Conservation (phyloP, 2,329 filamentous ascomycete genomes). For the Trichophyton verrucosum region DNA sequence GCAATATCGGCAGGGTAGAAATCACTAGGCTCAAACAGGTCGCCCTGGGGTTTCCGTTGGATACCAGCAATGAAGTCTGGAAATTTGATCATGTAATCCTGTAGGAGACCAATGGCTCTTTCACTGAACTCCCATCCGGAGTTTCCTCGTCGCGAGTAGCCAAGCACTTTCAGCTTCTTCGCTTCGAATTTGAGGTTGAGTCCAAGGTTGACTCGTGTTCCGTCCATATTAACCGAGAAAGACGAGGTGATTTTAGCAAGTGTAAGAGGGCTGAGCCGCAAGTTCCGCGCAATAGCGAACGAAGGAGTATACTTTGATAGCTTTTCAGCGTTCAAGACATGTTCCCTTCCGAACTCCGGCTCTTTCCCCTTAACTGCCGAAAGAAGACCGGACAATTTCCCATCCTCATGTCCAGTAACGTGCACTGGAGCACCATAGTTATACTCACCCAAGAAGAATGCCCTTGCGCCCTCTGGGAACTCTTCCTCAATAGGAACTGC, state of each 20-base stretch:
- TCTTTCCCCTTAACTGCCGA: constrained; percentile 60
- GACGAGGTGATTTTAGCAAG: constrained; percentile 94
- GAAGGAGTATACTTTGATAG: constrained; percentile 71
- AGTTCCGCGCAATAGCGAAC: constrained; percentile 70
- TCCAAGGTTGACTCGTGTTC: constrained; percentile 75
- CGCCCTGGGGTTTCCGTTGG: constrained; percentile 70
- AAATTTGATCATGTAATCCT: constrained; percentile 84
- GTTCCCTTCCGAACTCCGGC: constrained; percentile 63
- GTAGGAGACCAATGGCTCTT: constrained; percentile 66
- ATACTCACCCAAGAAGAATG: constrained; percentile 89
- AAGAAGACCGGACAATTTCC: constrained; percentile 70
- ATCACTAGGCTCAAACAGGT: constrained; percentile 71
- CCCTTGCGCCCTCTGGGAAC: constrained; percentile 68
- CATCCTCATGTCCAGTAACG: constrained; percentile 58
- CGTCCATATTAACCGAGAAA: constrained; percentile 72
- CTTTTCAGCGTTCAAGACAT: constrained; percentile 58
- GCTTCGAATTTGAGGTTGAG: constrained; percentile 95
- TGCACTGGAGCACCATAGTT: constrained; percentile 85
- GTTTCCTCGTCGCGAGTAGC: constrained; percentile 76
- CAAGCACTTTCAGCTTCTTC: constrained; percentile 88
- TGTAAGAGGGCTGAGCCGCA: constrained; percentile 72
- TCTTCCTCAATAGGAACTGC: constrained; percentile 86
- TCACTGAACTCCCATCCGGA: constrained; percentile 93
- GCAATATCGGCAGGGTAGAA: constrained; percentile 68
- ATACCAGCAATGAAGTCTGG: constrained; percentile 91